These are phyloP conservation scores for Saccharomycopsis sp. DNA, from an alignment of 805 yeast species.

Conservation along the genomic window DNA sequence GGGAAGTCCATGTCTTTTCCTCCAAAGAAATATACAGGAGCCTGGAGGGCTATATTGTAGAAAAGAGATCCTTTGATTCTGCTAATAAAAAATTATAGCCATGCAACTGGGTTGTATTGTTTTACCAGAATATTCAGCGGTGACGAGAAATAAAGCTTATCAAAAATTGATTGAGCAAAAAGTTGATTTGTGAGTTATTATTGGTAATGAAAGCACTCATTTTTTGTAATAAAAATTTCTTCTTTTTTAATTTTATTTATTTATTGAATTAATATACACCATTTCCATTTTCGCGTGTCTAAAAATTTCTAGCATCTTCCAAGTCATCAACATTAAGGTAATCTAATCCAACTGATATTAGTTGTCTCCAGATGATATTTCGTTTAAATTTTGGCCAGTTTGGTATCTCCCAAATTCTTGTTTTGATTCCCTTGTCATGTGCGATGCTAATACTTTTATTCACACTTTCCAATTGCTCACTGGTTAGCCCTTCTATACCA, in stretches of 20 bases:
- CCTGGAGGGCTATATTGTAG: too few relatives aligned
- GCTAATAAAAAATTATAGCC: too few relatives aligned
- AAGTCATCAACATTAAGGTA: slow-evolving; percentile 60
- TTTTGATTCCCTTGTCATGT: slow-evolving; percentile 43
- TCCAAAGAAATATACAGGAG: too few relatives aligned
- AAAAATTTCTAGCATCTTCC: slow-evolving; percentile 28
- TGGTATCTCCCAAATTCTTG: slow-evolving; percentile 69
- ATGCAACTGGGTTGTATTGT: too few relatives aligned
- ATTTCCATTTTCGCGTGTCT: background rate
- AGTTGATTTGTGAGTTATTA: slow-evolving; percentile 54
- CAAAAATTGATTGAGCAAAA: slow-evolving; percentile 39
- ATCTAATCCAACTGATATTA: slow-evolving; percentile 44
- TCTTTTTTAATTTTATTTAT: background rate
- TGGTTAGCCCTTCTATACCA: slow-evolving; percentile 28
- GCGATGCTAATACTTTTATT: slow-evolving; percentile 33
- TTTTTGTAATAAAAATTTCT: slow-evolving; percentile 28
- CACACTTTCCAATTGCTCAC: slow-evolving; percentile 29
- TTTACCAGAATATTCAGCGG: slow-evolving; percentile 56
- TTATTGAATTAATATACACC: too few relatives aligned
- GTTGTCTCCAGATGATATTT: slow-evolving; percentile 42
- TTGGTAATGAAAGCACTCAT: slow-evolving; percentile 41
- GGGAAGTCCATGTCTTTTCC: too few relatives aligned
- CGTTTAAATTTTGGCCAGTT: slow-evolving; percentile 51
- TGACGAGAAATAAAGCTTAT: slow-evolving; percentile 41
- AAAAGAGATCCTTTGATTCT: too few relatives aligned